Conservation (phyloP, 257 asterid species). For the Eucommia ulmoides region DNA sequence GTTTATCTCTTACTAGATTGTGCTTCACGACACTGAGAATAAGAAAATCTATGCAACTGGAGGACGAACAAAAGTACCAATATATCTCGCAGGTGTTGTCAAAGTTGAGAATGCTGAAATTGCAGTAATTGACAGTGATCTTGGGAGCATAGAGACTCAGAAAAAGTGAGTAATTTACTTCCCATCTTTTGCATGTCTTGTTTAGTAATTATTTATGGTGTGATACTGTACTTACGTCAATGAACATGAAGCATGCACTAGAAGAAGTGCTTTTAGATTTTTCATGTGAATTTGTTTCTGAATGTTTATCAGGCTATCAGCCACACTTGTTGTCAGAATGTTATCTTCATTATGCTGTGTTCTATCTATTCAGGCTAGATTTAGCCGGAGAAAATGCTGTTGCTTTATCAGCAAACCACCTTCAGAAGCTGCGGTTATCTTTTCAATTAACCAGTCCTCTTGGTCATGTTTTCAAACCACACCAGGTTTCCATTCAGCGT, state of each 20-base stretch:
- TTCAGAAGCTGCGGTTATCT: slow-evolving; percentile 71
- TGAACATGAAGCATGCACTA: too few species aligned
- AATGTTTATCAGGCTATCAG: too few species aligned
- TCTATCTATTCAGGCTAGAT: slow-evolving; percentile 67
- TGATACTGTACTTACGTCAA: too few species aligned
- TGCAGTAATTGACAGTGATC: slow-evolving; percentile 70
- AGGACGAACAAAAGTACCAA: slow-evolving; percentile 64
- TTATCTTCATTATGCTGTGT: too few species aligned
- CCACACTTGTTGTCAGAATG: too few species aligned
- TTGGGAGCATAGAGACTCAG: slow-evolving; percentile 59
- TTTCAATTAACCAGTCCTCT: too few species aligned
- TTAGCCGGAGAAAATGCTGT: slow-evolving; percentile 40
- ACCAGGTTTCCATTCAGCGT: too few species aligned
- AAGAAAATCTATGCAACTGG: slow-evolving; percentile 74
- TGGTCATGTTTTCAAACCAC: too few species aligned
- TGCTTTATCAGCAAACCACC: slow-evolving; percentile 85
- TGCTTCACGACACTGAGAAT: slow-evolving; percentile 60
- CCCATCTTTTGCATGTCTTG: too few species aligned
- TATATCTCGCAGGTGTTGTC: slow-evolving; percentile 64
- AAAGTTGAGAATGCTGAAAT: slow-evolving; percentile 55
- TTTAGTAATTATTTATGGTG: too few species aligned
- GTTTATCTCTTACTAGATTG: slow-evolving; percentile 32
- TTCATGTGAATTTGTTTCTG: too few species aligned
- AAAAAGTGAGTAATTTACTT: slow-evolving; percentile 56
- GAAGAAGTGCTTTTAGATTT: too few species aligned